These are phyloP conservation scores for Pseudogymnoascus sp. DNA, from an alignment of 2,329 filamentous ascomycete genomes.

Conservation along the genomic window DNA sequence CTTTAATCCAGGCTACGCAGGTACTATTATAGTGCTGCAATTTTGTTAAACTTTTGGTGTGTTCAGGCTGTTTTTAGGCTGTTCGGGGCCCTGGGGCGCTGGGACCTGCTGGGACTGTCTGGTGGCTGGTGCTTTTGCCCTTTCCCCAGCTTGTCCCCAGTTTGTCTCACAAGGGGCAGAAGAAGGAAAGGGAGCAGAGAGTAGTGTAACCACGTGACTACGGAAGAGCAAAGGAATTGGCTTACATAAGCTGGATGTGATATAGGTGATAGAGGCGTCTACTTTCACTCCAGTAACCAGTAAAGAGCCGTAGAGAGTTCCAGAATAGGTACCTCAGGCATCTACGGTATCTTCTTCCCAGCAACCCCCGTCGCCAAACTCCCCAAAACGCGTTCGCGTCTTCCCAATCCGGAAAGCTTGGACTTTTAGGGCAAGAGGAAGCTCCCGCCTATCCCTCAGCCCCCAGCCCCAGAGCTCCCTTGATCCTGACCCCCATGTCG, in stretches of 20 bases:
- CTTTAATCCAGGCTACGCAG: neutral
- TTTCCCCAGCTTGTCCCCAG: neutral
- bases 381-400: neutral
- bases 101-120: neutral
- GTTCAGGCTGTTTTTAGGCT: neutral
- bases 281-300: neutral
- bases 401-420: neutral
- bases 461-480: neutral
- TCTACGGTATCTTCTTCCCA: neutral
- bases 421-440: neutral
- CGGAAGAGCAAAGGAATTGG: neutral
- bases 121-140: neutral
- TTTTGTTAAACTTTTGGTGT: neutral
- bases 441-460: neutral
- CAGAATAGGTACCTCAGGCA: neutral
- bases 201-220: neutral
- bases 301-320: neutral
- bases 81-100: neutral
- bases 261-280: neutral
- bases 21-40: neutral
- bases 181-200: neutral
- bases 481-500: neutral
- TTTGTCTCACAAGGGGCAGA: neutral
- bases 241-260: neutral
- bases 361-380: neutral